Conservation (phyloP, 352 stramenopile species). For the Pythium chondricola region DNA sequence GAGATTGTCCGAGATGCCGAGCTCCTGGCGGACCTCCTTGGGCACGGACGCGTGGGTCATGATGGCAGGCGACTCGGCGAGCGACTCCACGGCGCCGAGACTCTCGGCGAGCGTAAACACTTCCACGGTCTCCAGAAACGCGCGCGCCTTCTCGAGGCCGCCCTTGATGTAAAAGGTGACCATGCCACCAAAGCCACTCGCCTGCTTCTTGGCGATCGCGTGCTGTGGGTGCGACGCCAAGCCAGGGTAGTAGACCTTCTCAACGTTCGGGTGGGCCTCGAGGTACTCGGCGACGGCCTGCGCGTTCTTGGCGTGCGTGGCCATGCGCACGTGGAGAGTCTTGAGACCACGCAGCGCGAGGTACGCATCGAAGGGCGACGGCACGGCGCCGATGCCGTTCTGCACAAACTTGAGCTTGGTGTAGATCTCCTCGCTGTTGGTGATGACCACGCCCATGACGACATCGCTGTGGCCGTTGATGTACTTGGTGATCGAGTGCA, state of each 20-base stretch:
- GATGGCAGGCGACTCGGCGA: conserved; percentile 92
- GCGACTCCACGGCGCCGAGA: conserved; percentile 90
- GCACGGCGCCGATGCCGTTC: conserved; percentile 90
- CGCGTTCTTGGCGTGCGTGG: conserved; percentile 92
- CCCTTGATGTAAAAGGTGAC: conserved; percentile 94
- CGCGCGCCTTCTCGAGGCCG: conserved; percentile 67
- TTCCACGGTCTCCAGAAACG: conserved; percentile 91
- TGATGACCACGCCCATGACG: conserved; percentile 89
- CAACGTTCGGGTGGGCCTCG: conserved; percentile 80
- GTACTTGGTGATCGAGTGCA: conserved; percentile 96
- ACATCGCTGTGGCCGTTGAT: conserved; percentile 95
- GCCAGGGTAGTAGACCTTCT: conserved; percentile 91
- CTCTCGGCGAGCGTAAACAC: conserved; percentile 94
- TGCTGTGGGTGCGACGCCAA: conserved; percentile 87
- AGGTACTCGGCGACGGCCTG: conserved; percentile 89
- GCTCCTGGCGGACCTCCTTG: conserved; percentile 76
- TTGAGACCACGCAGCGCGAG: conserved; percentile 94
- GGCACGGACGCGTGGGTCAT: conserved; percentile 94
- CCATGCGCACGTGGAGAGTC: conserved; percentile 92
- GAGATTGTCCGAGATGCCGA: conserved; percentile 91
- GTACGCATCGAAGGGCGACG: conserved; percentile 92
- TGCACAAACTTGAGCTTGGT: conserved; percentile 92
- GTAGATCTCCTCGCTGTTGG: conserved; percentile 90
- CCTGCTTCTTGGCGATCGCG: conserved; percentile 80
- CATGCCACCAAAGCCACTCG: conserved; percentile 72